Evolutionary conservation across 257 asterid species (phyloP).

Genomic region (Thymus mandschuricus): DNA sequence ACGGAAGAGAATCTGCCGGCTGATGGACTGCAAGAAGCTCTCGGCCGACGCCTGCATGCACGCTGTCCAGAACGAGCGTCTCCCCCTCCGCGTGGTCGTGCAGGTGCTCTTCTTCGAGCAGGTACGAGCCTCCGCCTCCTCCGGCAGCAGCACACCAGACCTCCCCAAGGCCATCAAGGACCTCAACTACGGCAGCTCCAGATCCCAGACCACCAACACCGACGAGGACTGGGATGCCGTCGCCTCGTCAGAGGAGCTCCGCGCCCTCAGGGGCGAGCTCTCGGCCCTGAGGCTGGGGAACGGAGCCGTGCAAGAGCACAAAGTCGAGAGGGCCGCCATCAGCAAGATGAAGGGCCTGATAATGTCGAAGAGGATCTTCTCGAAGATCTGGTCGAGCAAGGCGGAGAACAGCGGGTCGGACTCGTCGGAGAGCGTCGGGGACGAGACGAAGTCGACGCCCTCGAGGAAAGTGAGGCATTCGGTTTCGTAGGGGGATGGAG

Average conservation of each 20-base stretch:
- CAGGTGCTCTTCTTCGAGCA: slow-evolving; percentile 97
- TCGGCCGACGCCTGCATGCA: slow-evolving; percentile 93
- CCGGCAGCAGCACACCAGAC: slow-evolving; percentile 96
- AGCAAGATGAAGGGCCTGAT: slow-evolving; percentile 72
- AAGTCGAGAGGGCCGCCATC: slow-evolving; percentile 58
- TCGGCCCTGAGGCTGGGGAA: slow-evolving; percentile 75
- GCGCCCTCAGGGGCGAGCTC: slow-evolving; percentile 81
- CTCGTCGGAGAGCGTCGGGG: slow-evolving; percentile 87
- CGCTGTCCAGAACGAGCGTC: slow-evolving; percentile 91
- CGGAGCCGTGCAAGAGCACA: slow-evolving; percentile 43
- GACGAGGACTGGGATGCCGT: slow-evolving; percentile 99
- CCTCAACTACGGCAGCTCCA: slow-evolving; percentile 79
- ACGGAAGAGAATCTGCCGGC: slow-evolving; percentile 72
- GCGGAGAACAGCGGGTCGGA: slow-evolving; percentile 92
- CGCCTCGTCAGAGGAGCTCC: slow-evolving; percentile 86
- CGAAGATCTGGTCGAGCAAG: slow-evolving; percentile 82
- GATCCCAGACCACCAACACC: slow-evolving; percentile 67
- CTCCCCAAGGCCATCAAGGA: slow-evolving; percentile 84
- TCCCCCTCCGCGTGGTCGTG: slow-evolving; percentile 84
- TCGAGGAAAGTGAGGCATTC: slow-evolving; percentile 78
- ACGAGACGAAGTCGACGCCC: slow-evolving; percentile 73
- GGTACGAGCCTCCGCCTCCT: slow-evolving; percentile 86
- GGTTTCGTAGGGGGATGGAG: slow-evolving; percentile 58
- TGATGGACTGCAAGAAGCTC: slow-evolving; percentile 95
- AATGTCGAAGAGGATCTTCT: slow-evolving; percentile 70